Conservation (phyloP, 2,329 filamentous ascomycete species). For the Trichoderma simmonsii region DNA sequence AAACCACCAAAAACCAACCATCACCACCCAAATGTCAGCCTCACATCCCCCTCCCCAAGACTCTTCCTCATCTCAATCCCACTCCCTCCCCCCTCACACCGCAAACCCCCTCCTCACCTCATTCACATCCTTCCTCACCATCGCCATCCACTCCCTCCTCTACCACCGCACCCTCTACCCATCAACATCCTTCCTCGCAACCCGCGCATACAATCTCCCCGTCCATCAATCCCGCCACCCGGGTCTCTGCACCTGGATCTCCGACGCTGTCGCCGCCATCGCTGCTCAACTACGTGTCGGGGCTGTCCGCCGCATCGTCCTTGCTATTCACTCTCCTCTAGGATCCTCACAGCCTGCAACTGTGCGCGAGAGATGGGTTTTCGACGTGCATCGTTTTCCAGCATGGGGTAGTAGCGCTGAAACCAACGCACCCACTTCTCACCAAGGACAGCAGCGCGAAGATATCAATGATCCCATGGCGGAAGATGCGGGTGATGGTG, state of each 20-base stretch:
- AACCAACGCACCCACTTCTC: not conserved
- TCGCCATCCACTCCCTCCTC: constrained; percentile 81
- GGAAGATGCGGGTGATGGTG: constrained; percentile 30
- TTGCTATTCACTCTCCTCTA: constrained; percentile 43
- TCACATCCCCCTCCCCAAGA: constrained; percentile 6
- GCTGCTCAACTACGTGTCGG: constrained; percentile 64
- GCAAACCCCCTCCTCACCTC: constrained; percentile 55
- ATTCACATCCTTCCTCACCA: constrained; percentile 76
- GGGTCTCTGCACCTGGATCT: constrained; percentile 80
- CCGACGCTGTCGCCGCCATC: constrained; percentile 72
- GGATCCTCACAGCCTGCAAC: too few species aligned
- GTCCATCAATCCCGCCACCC: constrained; percentile 86
- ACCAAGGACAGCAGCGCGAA: constrained; percentile 23
- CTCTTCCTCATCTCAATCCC: not conserved
- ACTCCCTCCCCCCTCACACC: constrained; percentile 35
- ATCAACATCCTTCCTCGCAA: constrained; percentile 68
- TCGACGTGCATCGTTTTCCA: constrained; percentile 55
- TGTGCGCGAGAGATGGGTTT: constrained; percentile 61
- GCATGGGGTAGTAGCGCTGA: constrained; percentile 16
- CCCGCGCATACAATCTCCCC: constrained; percentile 77
- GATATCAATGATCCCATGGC: constrained; percentile 17
- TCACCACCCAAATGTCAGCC: not conserved
- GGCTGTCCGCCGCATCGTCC: constrained; percentile 44
- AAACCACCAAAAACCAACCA: not conserved
- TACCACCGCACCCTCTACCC: constrained; percentile 82